A percentile compares a stretch with the other conserved stretches of the same genome.
These are phyloP conservation scores for Nicotiana benthamiana DNA, from an alignment of 257 asterid species.

Conservation along the genomic window DNA sequence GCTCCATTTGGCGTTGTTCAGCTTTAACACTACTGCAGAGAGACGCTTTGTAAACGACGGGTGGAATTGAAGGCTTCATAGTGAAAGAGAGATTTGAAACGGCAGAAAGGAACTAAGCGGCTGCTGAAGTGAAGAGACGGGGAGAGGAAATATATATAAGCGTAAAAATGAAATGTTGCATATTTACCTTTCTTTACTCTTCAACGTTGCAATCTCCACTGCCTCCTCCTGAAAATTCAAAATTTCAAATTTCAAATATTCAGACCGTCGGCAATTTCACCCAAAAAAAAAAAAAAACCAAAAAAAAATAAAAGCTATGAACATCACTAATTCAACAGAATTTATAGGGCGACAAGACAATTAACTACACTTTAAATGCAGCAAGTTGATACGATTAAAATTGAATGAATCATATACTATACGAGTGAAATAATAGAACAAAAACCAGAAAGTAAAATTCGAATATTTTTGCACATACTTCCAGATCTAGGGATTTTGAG, in stretches of 20 bases:
- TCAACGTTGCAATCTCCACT: slow-evolving; percentile 20
- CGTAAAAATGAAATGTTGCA: neutral
- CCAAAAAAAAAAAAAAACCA: no score
- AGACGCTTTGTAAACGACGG: neutral
- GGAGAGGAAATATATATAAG: no score
- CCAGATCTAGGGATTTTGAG: slow-evolving; percentile 44
- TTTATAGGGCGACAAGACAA: neutral
- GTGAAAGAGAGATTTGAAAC: neutral
- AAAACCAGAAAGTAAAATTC: neutral
- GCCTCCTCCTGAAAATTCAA: slow-evolving; percentile 30
- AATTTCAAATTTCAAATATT: no score
- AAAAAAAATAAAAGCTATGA: no score
- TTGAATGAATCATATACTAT: no score
- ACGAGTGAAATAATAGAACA: no score
- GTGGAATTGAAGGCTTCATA: neutral
- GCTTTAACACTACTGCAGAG: slow-evolving; percentile 30
- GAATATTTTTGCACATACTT: slow-evolving; percentile 23
- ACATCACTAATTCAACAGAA: neutral
- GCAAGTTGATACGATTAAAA: neutral
- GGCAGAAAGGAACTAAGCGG: neutral
- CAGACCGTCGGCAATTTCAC: neutral
- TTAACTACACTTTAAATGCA: neutral
- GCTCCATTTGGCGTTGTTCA: slow-evolving; percentile 36
- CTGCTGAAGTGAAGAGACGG: no score
- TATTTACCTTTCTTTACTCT: slow-evolving; percentile 32